Evolutionary conservation across 2,329 filamentous ascomycete species (phyloP).

Genomic region (Epichloe coenophiala): DNA sequence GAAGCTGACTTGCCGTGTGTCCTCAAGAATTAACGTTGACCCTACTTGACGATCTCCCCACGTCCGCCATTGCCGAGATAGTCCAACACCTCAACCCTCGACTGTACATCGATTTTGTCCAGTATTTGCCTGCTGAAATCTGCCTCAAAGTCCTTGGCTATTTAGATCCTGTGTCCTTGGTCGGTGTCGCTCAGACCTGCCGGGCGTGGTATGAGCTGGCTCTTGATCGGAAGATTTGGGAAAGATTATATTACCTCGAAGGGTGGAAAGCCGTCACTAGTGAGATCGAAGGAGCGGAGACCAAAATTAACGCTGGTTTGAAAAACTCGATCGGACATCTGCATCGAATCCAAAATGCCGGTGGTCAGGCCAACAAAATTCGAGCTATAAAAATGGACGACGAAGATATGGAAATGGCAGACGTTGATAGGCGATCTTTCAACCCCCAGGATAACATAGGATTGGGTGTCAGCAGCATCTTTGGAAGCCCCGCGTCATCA

Average conservation of each 20-base stretch:
- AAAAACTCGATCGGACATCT: slow-evolving; percentile 25
- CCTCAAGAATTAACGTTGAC: slow-evolving; percentile 62
- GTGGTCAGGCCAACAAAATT: slow-evolving; percentile 41
- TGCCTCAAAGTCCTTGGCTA: slow-evolving; percentile 81
- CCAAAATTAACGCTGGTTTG: slow-evolving; percentile 35
- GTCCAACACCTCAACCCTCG: slow-evolving; percentile 69
- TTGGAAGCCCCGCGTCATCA: slow-evolving; percentile 20
- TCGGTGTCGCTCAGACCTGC: slow-evolving; percentile 67
- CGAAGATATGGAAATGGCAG: slow-evolving; percentile 36
- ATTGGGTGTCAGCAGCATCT: slow-evolving; percentile 16
- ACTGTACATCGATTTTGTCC: slow-evolving; percentile 85
- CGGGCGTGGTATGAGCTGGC: slow-evolving; percentile 71
- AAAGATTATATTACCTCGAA: slow-evolving; percentile 66
- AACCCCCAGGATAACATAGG: slow-evolving; percentile 10
- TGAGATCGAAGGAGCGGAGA: slow-evolving; percentile 56
- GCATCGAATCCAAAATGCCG: slow-evolving; percentile 30
- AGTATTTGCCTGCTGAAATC: slow-evolving; percentile 76
- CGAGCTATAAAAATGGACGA: slow-evolving; percentile 37
- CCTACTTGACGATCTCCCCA: slow-evolving; percentile 65
- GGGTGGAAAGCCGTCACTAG: slow-evolving; percentile 65
- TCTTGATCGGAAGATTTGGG: slow-evolving; percentile 77
- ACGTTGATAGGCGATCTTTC: slow-evolving; percentile 18
- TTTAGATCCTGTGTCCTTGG: slow-evolving; percentile 66
- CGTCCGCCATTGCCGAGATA: slow-evolving; percentile 65
- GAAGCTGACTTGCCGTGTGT: slow-evolving; percentile 4